Percentiles rank a stretch among this genome's conserved stretches.
These are phyloP conservation scores for Lactuca sativa DNA, from an alignment of 129 eudicot species.

Conservation along the genomic window DNA sequence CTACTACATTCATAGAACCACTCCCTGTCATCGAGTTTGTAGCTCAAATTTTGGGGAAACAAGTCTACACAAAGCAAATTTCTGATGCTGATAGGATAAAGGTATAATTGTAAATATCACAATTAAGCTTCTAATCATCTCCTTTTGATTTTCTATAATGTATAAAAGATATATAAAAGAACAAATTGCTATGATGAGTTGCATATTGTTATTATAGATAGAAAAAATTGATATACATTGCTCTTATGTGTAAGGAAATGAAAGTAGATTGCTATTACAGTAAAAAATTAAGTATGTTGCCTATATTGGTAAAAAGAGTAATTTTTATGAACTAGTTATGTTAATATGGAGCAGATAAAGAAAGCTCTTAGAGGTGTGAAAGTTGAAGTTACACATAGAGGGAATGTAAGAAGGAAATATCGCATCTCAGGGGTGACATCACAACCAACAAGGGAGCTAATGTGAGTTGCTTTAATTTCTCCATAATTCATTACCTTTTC, in stretches of 20 bases:
- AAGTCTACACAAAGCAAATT: slow-evolving; percentile 54
- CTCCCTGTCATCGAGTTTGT: slow-evolving; percentile 82
- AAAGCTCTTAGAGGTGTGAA: slow-evolving; percentile 79
- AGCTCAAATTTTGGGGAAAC: slow-evolving; percentile 64
- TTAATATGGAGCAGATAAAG: slow-evolving; percentile 51
- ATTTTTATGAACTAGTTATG: not conserved
- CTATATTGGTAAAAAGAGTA: no score
- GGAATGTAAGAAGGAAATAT: slow-evolving; percentile 66
- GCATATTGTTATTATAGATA: no score
- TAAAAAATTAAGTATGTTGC: no score
- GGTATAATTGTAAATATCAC: slow-evolving; percentile 33
- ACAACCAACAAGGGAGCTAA: slow-evolving; percentile 72
- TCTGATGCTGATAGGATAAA: slow-evolving; percentile 75
- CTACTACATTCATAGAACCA: slow-evolving; percentile 80
- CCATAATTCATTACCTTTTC: not conserved
- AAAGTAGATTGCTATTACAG: no score
- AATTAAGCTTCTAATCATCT: slow-evolving; percentile 1
- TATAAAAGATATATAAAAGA: no score
- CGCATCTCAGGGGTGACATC: slow-evolving; percentile 79
- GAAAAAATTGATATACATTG: no score
- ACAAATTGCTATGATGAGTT: no score
- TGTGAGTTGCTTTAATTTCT: slow-evolving; percentile 35
- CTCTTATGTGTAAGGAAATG: no score
- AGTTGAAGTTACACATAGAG: slow-evolving; percentile 87
- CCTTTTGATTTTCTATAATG: not conserved